Conservation (phyloP, 2,329 filamentous ascomycete species). For the Fusarium albidum region DNA sequence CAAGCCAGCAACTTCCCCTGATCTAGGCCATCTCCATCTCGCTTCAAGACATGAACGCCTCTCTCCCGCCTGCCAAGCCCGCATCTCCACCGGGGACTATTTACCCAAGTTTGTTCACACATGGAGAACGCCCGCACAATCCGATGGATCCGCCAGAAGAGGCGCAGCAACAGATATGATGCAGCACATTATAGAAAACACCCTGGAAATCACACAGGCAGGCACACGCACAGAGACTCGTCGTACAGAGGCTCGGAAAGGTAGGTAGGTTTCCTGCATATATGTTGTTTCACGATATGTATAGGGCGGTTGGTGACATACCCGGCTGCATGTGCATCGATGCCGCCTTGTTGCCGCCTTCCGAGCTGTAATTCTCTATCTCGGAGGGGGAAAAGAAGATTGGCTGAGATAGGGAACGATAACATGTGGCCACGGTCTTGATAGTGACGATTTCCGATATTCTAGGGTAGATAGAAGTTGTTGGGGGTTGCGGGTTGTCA, state of each 20-base stretch:
- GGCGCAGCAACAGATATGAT: too few relatives aligned
- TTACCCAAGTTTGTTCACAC: too few relatives aligned
- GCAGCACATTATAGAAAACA: too few relatives aligned
- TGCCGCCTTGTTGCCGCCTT: neutral
- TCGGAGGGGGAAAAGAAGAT: neutral
- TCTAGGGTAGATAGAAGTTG: too few relatives aligned
- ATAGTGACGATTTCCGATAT: too few relatives aligned
- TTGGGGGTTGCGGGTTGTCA: too few relatives aligned
- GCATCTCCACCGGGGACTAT: too few relatives aligned
- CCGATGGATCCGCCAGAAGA: too few relatives aligned
- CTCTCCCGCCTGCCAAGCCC: neutral
- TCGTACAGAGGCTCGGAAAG: neutral
- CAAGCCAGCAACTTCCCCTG: neutral
- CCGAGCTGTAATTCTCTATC: neutral
- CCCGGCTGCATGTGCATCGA: constrained; percentile 12
- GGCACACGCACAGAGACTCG: neutral
- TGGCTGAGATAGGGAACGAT: neutral
- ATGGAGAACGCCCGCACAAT: too few relatives aligned
- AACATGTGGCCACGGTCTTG: too few relatives aligned
- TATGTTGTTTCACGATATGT: constrained; percentile 14
- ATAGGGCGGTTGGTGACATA: constrained; percentile 18
- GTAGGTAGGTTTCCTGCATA: neutral
- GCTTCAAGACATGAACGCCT: neutral
- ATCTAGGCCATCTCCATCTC: too few relatives aligned
- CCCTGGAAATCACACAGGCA: too few relatives aligned